Conservation (phyloP, 352 stramenopile genomes). For the Phytopythium delawarense region DNA sequence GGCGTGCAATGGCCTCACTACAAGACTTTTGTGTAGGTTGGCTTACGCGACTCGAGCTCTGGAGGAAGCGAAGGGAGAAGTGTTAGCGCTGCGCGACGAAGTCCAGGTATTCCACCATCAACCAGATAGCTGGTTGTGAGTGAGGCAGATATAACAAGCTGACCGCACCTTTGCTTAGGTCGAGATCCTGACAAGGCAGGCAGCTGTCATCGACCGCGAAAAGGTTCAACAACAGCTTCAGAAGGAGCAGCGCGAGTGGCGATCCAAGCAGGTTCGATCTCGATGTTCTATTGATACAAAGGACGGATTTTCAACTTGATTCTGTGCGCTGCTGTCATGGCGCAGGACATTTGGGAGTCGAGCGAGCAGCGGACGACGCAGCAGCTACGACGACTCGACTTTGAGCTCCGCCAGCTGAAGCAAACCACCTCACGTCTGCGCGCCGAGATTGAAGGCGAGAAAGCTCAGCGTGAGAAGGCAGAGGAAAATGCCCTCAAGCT, state of each 20-base stretch:
- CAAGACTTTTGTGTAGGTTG: conserved; percentile 13
- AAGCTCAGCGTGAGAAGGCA: conserved; percentile 34
- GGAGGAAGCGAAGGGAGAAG: conserved; percentile 28
- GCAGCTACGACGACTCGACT: conserved; percentile 46
- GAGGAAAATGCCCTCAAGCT: conserved; percentile 32
- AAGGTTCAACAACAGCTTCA: conserved; percentile 29
- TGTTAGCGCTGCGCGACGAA: conserved; percentile 41
- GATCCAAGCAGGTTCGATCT: conserved; percentile 24
- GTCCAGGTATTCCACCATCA: conserved; percentile 27
- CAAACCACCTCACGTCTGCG: conserved; percentile 37
- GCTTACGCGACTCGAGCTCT: conserved; percentile 28
- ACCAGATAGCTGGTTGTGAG: not conserved
- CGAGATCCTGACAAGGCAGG: conserved; percentile 42
- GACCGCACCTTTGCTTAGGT: conserved; percentile 17
- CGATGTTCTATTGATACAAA: not conserved
- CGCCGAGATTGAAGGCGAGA: conserved; percentile 45
- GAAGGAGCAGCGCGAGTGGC: conserved; percentile 41
- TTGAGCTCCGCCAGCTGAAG: conserved; percentile 43
- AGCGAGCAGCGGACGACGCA: conserved; percentile 32
- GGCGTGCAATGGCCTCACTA: not conserved
- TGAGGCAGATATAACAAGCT: not conserved
- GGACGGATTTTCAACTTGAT: not conserved
- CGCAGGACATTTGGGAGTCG: conserved; percentile 11
- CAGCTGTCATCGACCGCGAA: conserved; percentile 39
- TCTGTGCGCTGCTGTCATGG: not conserved